Evolutionary conservation across 2,329 filamentous ascomycete genomes (phyloP), one percentile per base, ranked within the genome.

Genomic region (Colletotrichum tamarilloi): DNA sequence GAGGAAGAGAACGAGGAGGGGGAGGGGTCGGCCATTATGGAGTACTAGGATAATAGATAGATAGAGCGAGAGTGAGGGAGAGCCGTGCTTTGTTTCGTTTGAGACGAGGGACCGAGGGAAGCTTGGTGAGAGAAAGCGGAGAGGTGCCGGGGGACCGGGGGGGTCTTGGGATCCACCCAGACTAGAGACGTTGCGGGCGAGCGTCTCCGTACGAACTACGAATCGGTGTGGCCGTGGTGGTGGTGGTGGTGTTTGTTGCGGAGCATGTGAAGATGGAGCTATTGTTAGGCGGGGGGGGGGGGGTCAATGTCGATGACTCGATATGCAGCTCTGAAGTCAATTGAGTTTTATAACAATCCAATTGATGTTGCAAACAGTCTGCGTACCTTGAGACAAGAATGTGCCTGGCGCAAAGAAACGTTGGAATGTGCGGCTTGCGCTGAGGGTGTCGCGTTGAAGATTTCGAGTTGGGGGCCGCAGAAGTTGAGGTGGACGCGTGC

Each of bases 241-340:
- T 42, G n/a, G n/a, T n/a, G 16, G 38, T 49, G 19, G 46, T 16
- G 12, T 55, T 16, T 35, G n/a, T 38, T 16, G 62, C 30, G 46
- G 28, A 55, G 49, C 62, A 64, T 64, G 62, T 64, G 62, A 64
- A 55, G 32, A 26, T 38, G 30, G 24, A 53, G 46, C 30, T 52
- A 5, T 63, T 28, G 8, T 7, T 11, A 32, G 14, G 9, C 16
- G 28, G 4, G 26, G 60, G 8, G 26, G 8, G 26, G 22, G 22
- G n/a, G 3, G 9, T 7, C 2, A 42, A 7, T 19, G 38, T 42
- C 16, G 38, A 38, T 22, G 24, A 12, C 16, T 24, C 30, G 19
- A 30, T 64, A 24, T 49, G 42, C 19, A 24, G 16, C 46, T 64
- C 8, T 46, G 16, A 38, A 12, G 30, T n/a, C 62, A 55, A 55